Base-by-base conservation (phyloP, 2,329 filamentous ascomycete species). In the Aspergillus nomiae region DNA sequence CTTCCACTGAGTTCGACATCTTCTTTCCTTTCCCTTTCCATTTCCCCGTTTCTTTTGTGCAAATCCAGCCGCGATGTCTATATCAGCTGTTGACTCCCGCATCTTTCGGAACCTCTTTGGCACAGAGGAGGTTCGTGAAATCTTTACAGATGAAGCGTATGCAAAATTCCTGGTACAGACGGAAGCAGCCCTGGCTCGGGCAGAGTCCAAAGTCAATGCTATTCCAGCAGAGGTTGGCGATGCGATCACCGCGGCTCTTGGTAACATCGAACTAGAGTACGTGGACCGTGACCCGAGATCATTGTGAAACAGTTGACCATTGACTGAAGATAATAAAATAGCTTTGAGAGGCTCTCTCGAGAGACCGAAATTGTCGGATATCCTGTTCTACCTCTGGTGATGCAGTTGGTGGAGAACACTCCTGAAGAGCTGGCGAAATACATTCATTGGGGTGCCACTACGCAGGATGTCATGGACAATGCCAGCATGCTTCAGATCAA, bases 391-490 rank as follows among this genome's bases (percentile, higher is more conserved):
- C 82, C 83, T 0, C 67, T 86, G 14, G 81, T 85, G 3, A 76
- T 80, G 41, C 84, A 86, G 62, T 71, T 86, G 28, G 78, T 78
- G 1, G 73, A 74, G 32, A 71, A 72, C n/a, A 72, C 69, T 28
- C 71, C 69, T 16, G 71, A 75, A 36, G 67, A 74, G 6, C 71
- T 69, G 14, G 77, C 72, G n/a, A 77, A 80, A 63, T 86, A 85
- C 66, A 80, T 87, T 12, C 85, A 87, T 69, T 86, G 85, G 84
- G 85, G 85, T 10, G 84, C 85, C 1, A 87, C 85, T 0, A 87
- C 85, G 0, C 85, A 87, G 65, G 85, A 87, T 66, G 86, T 87
- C 62, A 86, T 86, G 84, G 85, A 87, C 65, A 74, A 82, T 0
- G 85, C 84, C 0, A 82, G 80, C 14, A 75, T 85, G 1, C 68